These are phyloP conservation scores for Stachybotrys echinatus DNA, from an alignment of 2,329 filamentous ascomycete genomes.

Conservation along the genomic window DNA sequence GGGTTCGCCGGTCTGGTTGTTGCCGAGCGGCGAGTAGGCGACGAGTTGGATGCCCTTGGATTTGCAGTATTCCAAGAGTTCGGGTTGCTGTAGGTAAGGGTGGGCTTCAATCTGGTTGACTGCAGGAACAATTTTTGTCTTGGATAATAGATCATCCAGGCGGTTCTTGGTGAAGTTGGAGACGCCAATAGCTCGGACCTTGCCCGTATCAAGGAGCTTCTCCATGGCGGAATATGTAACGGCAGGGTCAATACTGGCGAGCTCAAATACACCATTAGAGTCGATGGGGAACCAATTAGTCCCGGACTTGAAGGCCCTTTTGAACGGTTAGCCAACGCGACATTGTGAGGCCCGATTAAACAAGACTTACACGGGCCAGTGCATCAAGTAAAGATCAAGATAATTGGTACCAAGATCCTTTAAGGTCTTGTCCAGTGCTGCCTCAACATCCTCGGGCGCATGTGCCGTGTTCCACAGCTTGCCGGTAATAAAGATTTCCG, in stretches of 20 bases:
- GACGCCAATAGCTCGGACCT: conserved; percentile 41
- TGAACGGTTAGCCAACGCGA: no score
- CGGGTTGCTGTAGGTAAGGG: conserved; percentile 59
- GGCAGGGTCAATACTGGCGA: conserved; percentile 45
- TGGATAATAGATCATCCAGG: conserved; percentile 36
- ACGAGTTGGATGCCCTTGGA: conserved; percentile 54
- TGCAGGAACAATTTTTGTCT: conserved; percentile 51
- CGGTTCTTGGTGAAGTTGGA: conserved; percentile 40
- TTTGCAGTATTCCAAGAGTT: conserved; percentile 51
- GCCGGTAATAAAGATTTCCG: conserved; percentile 46
- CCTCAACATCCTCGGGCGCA: conserved; percentile 38
- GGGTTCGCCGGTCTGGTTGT: conserved; percentile 39
- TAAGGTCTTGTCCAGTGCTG: conserved; percentile 39
- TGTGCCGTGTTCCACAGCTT: conserved; percentile 58
- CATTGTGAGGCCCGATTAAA: neutral
- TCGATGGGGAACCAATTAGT: conserved; percentile 33
- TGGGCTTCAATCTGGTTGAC: conserved; percentile 68
- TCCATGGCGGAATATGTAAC: conserved; percentile 36
- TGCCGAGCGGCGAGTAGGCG: conserved; percentile 61
- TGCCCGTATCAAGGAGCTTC: conserved; percentile 29
- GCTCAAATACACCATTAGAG: conserved; percentile 57
- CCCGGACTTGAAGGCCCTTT: conserved; percentile 51
- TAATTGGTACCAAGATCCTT: conserved; percentile 43
- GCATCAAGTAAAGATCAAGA: conserved; percentile 29
- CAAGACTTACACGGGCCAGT: conserved; percentile 19